A percentile compares a stretch with the other conserved stretches of the same genome.
Conservation (phyloP, 495 filamentous ascomycete genomes). For the Tuber indicum region DNA sequence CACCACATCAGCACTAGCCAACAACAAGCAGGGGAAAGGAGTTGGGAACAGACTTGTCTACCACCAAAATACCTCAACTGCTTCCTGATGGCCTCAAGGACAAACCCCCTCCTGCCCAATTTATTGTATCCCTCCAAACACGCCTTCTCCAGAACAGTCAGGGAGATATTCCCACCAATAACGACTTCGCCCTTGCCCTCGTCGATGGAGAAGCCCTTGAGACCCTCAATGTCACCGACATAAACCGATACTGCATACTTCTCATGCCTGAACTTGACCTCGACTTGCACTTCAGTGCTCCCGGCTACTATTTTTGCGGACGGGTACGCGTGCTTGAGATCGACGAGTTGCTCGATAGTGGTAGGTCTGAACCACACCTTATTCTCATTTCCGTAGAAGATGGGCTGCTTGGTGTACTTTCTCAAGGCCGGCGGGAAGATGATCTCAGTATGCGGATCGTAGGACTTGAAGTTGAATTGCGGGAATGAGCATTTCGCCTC, state of each 20-base stretch:
- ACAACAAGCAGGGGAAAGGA: neutral
- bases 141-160: conserved; percentile 43
- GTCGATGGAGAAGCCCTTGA: conserved; percentile 38
- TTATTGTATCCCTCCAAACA: conserved; percentile 44
- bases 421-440: conserved; percentile 43
- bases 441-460: conserved; percentile 43
- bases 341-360: conserved; percentile 43
- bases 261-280: conserved; percentile 43
- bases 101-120: conserved; percentile 41
- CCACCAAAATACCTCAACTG: conserved; percentile 46
- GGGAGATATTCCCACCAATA: conserved; percentile 43
- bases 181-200: conserved; percentile 31
- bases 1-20: conserved; percentile 4
- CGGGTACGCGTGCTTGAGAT: conserved; percentile 45
- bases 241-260: conserved; percentile 44
- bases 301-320: conserved; percentile 45
- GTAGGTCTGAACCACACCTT: conserved; percentile 45
- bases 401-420: conserved; percentile 39
- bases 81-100: conserved; percentile 44
- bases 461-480: conserved; percentile 42
- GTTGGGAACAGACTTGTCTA: conserved; percentile 36
- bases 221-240: conserved; percentile 45
- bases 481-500: conserved; percentile 37
- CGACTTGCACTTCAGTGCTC: conserved; percentile 45
- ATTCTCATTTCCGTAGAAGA: conserved; percentile 44